Percentiles rank a stretch among this genome's conserved stretches.
These are phyloP conservation scores for Candida khao-thaluensis DNA, from an alignment of 805 yeast genomes.

Conservation along the genomic window DNA sequence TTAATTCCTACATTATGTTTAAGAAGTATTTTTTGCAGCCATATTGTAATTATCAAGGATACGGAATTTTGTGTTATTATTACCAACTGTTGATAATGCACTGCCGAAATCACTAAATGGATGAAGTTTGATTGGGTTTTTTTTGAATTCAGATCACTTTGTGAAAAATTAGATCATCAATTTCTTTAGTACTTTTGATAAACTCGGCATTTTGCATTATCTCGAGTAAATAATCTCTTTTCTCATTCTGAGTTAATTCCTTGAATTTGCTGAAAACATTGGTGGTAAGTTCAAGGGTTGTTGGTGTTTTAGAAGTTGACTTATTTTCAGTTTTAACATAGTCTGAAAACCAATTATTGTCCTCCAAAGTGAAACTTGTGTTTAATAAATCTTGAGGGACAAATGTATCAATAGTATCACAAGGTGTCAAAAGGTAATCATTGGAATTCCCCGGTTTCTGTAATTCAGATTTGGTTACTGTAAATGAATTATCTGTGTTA, in stretches of 20 bases:
- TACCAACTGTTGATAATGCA: no score
- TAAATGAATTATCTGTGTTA: neutral
- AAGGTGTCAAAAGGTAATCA: neutral
- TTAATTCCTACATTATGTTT: no score
- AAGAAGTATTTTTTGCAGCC: no score
- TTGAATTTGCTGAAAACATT: neutral
- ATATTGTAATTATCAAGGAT: no score
- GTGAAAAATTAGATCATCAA: slow-evolving; percentile 11
- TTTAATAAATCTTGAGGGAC: no score
- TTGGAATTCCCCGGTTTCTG: neutral
- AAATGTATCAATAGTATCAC: neutral
- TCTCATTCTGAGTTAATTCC: neutral
- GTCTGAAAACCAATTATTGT: neutral
- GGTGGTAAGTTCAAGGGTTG: neutral
- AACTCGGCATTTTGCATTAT: slow-evolving; percentile 13
- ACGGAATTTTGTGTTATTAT: no score
- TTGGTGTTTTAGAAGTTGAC: no score
- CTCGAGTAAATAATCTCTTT: slow-evolving; percentile 1
- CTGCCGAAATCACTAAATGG: no score
- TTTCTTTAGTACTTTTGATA: slow-evolving; percentile 12
- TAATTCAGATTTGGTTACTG: neutral
- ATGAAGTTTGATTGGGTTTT: no score
- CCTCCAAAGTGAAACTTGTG: neutral
- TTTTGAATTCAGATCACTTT: no score
- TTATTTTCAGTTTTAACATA: neutral